Percentiles rank a stretch among this genome's conserved stretches.
These are phyloP conservation scores for Thielaviopsis euricoi DNA, from an alignment of 2,329 filamentous ascomycete genomes.

Conservation along the genomic window DNA sequence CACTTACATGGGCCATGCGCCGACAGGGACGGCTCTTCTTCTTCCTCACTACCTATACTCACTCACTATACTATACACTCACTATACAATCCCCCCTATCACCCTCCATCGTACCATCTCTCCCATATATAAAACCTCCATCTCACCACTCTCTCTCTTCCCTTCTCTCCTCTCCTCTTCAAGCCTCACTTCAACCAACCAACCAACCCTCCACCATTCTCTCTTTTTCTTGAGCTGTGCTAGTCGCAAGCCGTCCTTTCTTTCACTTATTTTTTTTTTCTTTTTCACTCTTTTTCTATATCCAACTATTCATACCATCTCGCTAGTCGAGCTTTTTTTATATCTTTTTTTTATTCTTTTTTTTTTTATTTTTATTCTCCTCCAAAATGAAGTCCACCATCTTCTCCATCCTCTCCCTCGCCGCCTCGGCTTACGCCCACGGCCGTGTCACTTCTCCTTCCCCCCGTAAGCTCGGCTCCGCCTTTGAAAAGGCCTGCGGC, in stretches of 20 bases:
- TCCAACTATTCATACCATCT: background rate
- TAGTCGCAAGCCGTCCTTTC: conserved; percentile 7
- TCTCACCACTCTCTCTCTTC: background rate
- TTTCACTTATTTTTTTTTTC: conserved; percentile 1
- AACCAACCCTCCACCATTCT: background rate
- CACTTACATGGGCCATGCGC: no score
- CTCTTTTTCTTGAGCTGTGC: conserved; percentile 1
- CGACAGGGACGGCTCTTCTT: no score
- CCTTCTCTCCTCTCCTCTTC: background rate
- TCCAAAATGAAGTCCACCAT: conserved; percentile 10
- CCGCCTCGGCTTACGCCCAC: conserved; percentile 22
- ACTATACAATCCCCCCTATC: no score
- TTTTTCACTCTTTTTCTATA: background rate
- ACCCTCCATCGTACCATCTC: no score
- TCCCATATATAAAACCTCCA: background rate
- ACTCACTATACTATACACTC: no score
- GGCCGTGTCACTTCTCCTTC: conserved; percentile 26
- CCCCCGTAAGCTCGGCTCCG: conserved; percentile 25
- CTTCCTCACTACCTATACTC: no score
- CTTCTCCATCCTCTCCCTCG: conserved; percentile 8
- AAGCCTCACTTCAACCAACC: background rate
- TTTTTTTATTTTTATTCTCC: background rate
- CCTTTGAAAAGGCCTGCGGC: conserved; percentile 29
- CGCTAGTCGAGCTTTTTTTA: conserved; percentile 3
- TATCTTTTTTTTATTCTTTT: background rate